Conservation (phyloP, 108 stramenopile species). For the Seminavis robusta region DNA sequence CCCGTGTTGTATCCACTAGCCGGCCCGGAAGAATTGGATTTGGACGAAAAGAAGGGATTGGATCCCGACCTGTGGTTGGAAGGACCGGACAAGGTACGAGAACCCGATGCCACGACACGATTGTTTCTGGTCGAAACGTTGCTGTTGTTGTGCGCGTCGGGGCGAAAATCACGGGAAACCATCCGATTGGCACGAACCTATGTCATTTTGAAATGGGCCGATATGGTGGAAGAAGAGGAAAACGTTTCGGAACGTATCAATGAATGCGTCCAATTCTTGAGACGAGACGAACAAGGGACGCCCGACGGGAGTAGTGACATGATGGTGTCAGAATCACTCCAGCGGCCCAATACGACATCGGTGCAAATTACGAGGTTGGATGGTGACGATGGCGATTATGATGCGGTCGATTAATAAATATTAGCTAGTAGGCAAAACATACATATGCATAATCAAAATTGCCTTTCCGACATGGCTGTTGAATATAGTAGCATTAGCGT, state of each 20-base stretch:
- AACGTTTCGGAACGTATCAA: slow-evolving; percentile 73
- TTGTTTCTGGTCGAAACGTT: slow-evolving; percentile 68
- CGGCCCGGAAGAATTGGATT: slow-evolving; percentile 82
- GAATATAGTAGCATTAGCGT: too few relatives aligned
- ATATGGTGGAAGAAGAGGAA: slow-evolving; percentile 85
- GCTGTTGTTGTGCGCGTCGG: slow-evolving; percentile 65
- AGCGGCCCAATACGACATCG: too few relatives aligned
- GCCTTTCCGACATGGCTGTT: too few relatives aligned
- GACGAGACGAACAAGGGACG: slow-evolving; percentile 82
- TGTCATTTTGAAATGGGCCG: slow-evolving; percentile 78
- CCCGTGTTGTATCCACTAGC: slow-evolving; percentile 63
- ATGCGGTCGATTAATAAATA: too few relatives aligned
- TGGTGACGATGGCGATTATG: too few relatives aligned
- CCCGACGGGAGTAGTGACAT: slow-evolving; percentile 79
- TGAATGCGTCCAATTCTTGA: slow-evolving; percentile 85
- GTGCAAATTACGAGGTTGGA: too few relatives aligned
- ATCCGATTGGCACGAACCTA: slow-evolving; percentile 58
- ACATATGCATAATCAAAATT: too few relatives aligned
- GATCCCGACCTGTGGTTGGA: slow-evolving; percentile 86
- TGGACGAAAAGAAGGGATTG: slow-evolving; percentile 82
- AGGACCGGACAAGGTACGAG: slow-evolving; percentile 77
- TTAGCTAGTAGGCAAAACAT: too few relatives aligned
- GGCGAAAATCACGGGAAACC: slow-evolving; percentile 61
- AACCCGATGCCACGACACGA: slow-evolving; percentile 57
- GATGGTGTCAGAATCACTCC: too few relatives aligned